Base-by-base conservation (phyloP, 2,329 filamentous ascomycete species). In the Huntiella bhutanensis region DNA sequence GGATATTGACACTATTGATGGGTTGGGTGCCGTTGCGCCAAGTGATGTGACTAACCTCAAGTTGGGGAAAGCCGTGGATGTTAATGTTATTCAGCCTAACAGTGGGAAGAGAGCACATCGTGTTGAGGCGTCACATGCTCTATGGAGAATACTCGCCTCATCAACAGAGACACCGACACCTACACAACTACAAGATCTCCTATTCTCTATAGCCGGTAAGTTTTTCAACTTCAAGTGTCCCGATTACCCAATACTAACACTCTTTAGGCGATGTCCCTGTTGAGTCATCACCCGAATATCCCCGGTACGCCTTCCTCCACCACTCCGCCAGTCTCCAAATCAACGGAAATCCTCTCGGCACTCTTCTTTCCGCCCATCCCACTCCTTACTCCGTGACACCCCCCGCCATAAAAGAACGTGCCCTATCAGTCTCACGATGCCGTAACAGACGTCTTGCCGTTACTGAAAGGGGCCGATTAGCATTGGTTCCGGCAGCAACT, bases 401-500 rank as follows among this genome's bases (percentile, higher is more conserved):
- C 4, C n/a, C 45, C 10, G 43, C 48, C 5, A n/a, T 46, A 11
- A 37, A 41, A 10, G 17, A 19, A 19, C 40, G 48, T 33, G 16
- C 38, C 5, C 6, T 15, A 5, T 40, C 44, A 5, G 28, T 37
- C 8, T 13, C 41, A 4, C 40, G 44, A 11, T 19, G 41, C 7
- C 43, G 43, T 4, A 46, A 49, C 32, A 44, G 48, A 10, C 48
- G 48, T 5, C 41, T 49, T 6, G 43, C 43, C 17, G 44, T 49
- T 17, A 49, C 48, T 4, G 40, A 41, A 1, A 34, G 44, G 12
- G 48, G 48, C 12, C 32, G 48, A 15, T 35, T 49, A 16, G 48
- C 48, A 2, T 41, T 49, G 6, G 48, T 49, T 8, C 48, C 48
- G 35, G 48, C 48, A 12, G 44, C 44, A 10, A 49, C 43, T 28